Evolutionary conservation across 2,329 filamentous ascomycete species (phyloP).

Genomic region (Aureobasidium zeae): DNA sequence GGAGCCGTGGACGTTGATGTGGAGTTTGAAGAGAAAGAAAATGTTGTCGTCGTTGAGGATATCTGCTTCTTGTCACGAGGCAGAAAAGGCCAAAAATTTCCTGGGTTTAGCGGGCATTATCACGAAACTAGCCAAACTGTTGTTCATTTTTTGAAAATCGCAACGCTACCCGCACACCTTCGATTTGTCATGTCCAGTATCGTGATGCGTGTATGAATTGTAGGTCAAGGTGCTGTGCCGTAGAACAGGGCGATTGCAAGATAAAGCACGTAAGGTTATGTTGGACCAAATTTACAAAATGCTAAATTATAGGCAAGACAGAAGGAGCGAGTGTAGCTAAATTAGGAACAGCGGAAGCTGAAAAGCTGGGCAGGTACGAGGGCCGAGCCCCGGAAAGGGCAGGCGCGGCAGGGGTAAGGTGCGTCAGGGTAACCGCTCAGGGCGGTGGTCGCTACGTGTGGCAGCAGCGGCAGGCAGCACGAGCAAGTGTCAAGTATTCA

Average conservation of each 20-base stretch:
- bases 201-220: constrained; percentile 1
- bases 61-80: constrained; percentile 8
- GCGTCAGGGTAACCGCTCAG: background rate
- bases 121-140: constrained; percentile 15
- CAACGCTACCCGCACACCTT: constrained; percentile 16
- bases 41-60: constrained; percentile 6
- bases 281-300: too few species aligned
- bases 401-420: background rate
- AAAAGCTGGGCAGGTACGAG: background rate
- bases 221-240: background rate
- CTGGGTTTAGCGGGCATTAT: constrained; percentile 16
- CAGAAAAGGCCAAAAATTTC: constrained; percentile 15
- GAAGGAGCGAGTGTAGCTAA: too few species aligned
- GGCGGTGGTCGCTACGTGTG: too few species aligned
- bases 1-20: constrained; percentile 3
- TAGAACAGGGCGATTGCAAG: too few species aligned
- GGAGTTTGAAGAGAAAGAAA: constrained; percentile 9
- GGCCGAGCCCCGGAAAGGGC: constrained; percentile 4
- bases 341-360: background rate
- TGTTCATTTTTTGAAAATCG: constrained; percentile 14
- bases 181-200: background rate
- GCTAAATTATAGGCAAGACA: too few species aligned
- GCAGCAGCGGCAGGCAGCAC: too few species aligned
- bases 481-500: too few species aligned
- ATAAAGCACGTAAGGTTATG: too few species aligned